Base-by-base conservation (phyloP, 2,329 filamentous ascomycete species). In the Calonectria hongkongensis region DNA sequence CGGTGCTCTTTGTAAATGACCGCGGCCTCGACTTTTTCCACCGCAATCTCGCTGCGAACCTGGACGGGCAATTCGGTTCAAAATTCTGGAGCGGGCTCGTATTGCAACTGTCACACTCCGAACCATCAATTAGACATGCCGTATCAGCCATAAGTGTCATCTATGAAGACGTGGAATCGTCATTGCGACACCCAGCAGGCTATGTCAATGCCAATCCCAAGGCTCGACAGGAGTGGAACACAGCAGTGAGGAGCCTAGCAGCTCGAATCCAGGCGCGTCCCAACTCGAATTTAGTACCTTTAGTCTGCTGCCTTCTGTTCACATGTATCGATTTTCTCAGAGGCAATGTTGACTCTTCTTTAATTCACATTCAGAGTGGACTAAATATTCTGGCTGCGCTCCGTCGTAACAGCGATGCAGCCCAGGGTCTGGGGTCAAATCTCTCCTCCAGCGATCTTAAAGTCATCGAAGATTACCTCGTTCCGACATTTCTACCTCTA, bases 61-160 rank as follows among this genome's bases (percentile, higher is more conserved):
- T 69, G 28, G 66, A 69, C 25, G 66, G 56, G 12, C 41, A 64
- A 33, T 69, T 69, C 30, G 66, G 51, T 51, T 69, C 66, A 51
- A 64, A 33, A 2, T 64, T 69, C 45, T 69, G 66, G 66, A 69
- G 66, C 56, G 51, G 18, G 30, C 56, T 69, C 12, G 66, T 69
- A 21, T 33, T 69, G 45, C 66, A 69, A 54, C n/a, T 69, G 48
- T 69, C 66, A 51, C 66, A 69, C 56, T 69, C 66, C 2, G 66
- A 69, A 13, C 66, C 66, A 64, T 43, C 56, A 21, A 64, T 64
- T 51, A 43, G 67, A 33, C 67, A 69, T 56, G 56, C 67, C 13
- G 67, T 69, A 47, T 69, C 67, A n/a, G 67, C 58, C 36, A 54
- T 64, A 25, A 64, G 56, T 25, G 8, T 64, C 43, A 36, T 63